Base-by-base conservation (phyloP, 2,329 filamentous ascomycete genomes). In the Fusarium sp. region DNA sequence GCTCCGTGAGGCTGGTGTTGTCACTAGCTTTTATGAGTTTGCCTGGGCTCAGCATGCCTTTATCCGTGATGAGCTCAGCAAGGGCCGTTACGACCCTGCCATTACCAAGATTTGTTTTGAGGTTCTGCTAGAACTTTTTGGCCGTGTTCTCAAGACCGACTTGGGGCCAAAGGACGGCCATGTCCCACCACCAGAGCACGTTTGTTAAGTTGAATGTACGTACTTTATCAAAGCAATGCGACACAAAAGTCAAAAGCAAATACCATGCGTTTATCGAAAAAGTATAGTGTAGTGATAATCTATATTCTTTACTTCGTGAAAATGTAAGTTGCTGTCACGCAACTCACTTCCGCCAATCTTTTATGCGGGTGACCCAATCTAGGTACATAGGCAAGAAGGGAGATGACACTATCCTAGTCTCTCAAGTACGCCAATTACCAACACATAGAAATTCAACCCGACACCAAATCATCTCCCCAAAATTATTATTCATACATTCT, bases 1-100 rank as follows among this genome's bases (percentile, higher is more conserved):
- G 59, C 80, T 97, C 68, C 87, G 93, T 68, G 91, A 92, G 19
- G 86, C 88, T 6, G 89, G 89, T 9, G 84, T 89, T 6, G 81
- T 84, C 9, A 93, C 94, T 70, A 89, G 86, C 71, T 97, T 92
- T 74, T 92, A 95, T 77, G 93, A 97, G 78, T 87, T 91, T 64
- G 91, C 92, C n/a, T 94, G 92, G 87, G 93, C 93, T 4, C 93
- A 97, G 76, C 93, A 96, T 79, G 93, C 93, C 6, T 97, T 97
- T 73, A 96, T 97, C 73, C 84, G 93, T 15, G 93, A 97, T 71
- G 93, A 97, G 79, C 80, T 95, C 56, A 93, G 90, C 75, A 97
- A 97, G 78, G 93, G 93, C n/a, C 84, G 93, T 23, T 97, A 97
- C 71, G 93, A 97, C 73, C 91, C 93, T 1, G 92, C 91, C 17